These are phyloP conservation scores for Macaranga tanarius DNA, from an alignment of 441 rosid genomes.

Conservation along the genomic window DNA sequence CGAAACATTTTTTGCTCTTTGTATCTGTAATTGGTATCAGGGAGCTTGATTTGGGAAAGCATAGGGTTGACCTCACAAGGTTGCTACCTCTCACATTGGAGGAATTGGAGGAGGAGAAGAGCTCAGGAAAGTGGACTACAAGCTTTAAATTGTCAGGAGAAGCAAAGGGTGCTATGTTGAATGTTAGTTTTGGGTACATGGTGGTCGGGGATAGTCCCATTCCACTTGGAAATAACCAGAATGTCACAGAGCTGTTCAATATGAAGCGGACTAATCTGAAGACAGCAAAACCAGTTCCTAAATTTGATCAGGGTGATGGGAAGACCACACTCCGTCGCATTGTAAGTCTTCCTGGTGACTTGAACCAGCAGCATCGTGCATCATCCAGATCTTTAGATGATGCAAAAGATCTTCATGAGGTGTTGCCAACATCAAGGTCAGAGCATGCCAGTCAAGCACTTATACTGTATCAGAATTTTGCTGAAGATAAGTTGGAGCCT, in stretches of 20 bases:
- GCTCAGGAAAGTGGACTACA: conserved; percentile 88
- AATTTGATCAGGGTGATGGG: conserved; percentile 39
- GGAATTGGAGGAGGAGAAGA: conserved; percentile 90
- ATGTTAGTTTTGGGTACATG: conserved; percentile 86
- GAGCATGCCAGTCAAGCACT: conserved; percentile 42
- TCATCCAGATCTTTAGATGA: conserved; percentile 43
- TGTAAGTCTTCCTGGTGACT: conserved; percentile 51
- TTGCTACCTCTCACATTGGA: conserved; percentile 90
- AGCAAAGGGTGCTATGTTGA: conserved; percentile 68
- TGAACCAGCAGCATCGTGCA: conserved; percentile 31
- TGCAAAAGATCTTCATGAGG: conserved; percentile 77
- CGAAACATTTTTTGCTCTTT: conserved; percentile 86
- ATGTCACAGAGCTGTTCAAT: conserved; percentile 34
- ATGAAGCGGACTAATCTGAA: conserved; percentile 38
- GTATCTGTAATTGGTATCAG: conserved; percentile 53
- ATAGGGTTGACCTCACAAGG: conserved; percentile 86
- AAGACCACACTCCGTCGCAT: conserved; percentile 34
- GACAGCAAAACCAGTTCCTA: conserved; percentile 32
- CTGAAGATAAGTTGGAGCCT: conserved; percentile 52
- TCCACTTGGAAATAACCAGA: conserved; percentile 39
- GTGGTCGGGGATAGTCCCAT: conserved; percentile 55
- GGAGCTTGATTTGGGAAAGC: conserved; percentile 89
- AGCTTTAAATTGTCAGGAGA: conserved; percentile 80
- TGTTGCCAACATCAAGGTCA: conserved; percentile 50
- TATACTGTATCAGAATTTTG: conserved; percentile 44